Percentiles rank a stretch among this genome's conserved stretches.
phyloP scores from a whole-genome alignment of 202 grass and related monocot genomes.

The Digitaria exilis region DNA sequence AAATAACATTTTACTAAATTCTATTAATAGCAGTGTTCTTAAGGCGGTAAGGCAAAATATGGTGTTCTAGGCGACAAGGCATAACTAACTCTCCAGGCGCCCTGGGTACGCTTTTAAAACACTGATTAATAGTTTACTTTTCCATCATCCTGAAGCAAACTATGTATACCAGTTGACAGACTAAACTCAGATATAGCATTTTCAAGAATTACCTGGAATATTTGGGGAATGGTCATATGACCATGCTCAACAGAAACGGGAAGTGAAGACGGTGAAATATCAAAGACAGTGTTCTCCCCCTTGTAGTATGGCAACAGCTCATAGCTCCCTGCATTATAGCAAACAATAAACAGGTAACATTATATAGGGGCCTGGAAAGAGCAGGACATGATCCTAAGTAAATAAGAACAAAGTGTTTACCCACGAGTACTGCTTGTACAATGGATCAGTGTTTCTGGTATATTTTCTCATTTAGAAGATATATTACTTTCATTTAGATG shows the following conservation, averaged over 20 bases:
- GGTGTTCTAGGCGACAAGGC: no score
- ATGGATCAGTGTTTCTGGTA: not conserved
- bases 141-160: conserved; percentile 12
- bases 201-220: conserved; percentile 79
- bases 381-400: conserved; percentile 18
- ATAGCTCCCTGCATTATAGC: conserved; percentile 63
- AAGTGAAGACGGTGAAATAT: conserved; percentile 83
- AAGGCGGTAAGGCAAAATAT: no score
- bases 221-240: conserved; percentile 72
- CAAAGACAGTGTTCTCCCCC: conserved; percentile 94
- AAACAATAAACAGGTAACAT: conserved; percentile 13
- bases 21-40: conserved; percentile 5
- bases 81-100: no score
- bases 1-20: conserved; percentile 10
- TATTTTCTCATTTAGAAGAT: conserved; percentile 2
- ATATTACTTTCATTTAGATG: conserved; percentile 7
- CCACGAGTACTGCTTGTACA: conserved; percentile 10
- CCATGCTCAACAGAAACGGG: conserved; percentile 68
- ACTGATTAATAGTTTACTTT: no score
- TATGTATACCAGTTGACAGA: conserved; percentile 13
- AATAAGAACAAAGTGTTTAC: conserved; percentile 30
- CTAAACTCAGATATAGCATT: conserved; percentile 26
- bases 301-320: conserved; percentile 96
- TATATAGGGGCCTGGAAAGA: conserved; percentile 5
- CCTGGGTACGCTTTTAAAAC: no score